Evolutionary conservation across 1,139 yeast genomes (phyloP), one percentile per base, ranked within the genome.

Genomic region (Pneumocystis jirovecii): DNA sequence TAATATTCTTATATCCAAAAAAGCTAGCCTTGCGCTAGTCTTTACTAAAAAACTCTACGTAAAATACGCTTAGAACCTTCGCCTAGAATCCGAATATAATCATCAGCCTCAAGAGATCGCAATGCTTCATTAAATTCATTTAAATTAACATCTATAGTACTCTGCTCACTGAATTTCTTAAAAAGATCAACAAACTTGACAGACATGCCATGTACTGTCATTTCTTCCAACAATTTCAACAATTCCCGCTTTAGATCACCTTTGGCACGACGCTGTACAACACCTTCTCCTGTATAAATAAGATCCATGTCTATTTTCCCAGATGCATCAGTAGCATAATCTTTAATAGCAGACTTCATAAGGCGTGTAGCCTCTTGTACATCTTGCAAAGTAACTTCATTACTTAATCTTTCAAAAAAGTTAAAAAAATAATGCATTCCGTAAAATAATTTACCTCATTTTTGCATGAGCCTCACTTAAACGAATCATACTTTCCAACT

Each of bases 221-320:
- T 12, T 25, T 62, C 39, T 17, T 74, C 66, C 67, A 84, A 71
- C 68, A 82, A 74, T 65, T 78, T 74, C 71, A 84, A 72, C 3
- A 90, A 79, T 69, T 84, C 88, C 66, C 83, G 81, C 45, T 83
- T 81, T 69, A 89, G 79, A 72, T 87, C 95, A 69, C 87, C 90
- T 70, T 85, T 87, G 72, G 86, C 75, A 71, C 86, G 83, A 74
- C 97, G 81, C 75, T 91, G 96, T 3, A 95, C 89, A 1, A 89
- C 82, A 0, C 97, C 89, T 56, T 95, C 90, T 66, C 98, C 98
- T 0, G 97, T 93, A 77, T 91, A 97, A 44, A 93, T 90, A 76
- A 95, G 80, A 75, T 90, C 97, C 97, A 93, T 90, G 74, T 95
- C 98, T 70, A 93, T 93, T 72, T 93, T 83, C 60, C 99, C 99